Evolutionary conservation across 1,284 basidiomycete species (phyloP).

Genomic region (Amylostereum chailletii): DNA sequence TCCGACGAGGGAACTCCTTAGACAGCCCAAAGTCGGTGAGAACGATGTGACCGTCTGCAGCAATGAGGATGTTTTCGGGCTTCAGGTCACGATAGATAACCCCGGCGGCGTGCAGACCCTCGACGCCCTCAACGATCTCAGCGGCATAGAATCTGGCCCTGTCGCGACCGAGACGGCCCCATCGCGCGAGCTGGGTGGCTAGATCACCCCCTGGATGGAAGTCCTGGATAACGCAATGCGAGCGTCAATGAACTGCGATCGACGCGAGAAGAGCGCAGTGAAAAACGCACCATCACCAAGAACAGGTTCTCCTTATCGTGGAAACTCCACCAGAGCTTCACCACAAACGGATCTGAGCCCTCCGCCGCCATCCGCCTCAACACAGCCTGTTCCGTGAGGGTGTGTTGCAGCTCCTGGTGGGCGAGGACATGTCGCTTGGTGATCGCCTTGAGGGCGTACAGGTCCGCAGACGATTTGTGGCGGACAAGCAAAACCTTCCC

Average conservation of each 20-base stretch:
- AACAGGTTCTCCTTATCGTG: conserved; percentile 94
- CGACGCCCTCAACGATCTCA: conserved; percentile 92
- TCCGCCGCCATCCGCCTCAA: conserved; percentile 83
- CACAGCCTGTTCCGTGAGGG: conserved; percentile 90
- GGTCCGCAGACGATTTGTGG: conserved; percentile 58
- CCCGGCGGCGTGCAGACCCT: conserved; percentile 81
- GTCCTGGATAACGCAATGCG: conserved; percentile 39
- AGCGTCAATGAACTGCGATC: no score
- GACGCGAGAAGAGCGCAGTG: no score
- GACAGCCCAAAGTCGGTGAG: conserved; percentile 93
- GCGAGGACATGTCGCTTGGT: conserved; percentile 93
- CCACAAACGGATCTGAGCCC: conserved; percentile 83
- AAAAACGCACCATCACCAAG: conserved; percentile 64
- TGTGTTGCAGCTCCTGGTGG: conserved; percentile 92
- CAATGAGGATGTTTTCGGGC: conserved; percentile 93
- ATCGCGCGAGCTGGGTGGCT: conserved; percentile 91
- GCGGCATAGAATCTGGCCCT: conserved; percentile 93
- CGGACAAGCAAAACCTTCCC: conserved; percentile 87
- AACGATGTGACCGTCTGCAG: conserved; percentile 88
- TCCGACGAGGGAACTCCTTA: conserved; percentile 70
- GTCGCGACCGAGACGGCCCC: conserved; percentile 87
- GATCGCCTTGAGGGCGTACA: conserved; percentile 94
- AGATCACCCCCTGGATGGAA: conserved; percentile 96
- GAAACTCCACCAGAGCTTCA: conserved; percentile 92
- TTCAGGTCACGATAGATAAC: conserved; percentile 89